Base-by-base conservation (phyloP, 176 grass and related monocot species). In the Dendrocalamus sinicus region DNA sequence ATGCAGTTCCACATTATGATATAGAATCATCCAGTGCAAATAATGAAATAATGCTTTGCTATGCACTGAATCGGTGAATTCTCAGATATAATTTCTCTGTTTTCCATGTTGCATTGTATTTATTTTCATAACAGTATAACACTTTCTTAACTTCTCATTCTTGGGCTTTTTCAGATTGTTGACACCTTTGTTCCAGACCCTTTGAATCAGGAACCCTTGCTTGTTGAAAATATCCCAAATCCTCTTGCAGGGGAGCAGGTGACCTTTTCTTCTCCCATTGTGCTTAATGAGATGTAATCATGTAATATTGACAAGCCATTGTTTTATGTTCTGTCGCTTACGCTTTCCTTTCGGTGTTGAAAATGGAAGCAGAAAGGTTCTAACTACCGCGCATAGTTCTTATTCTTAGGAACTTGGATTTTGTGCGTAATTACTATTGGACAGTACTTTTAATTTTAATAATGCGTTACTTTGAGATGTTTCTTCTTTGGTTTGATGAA, bases 201-300 rank as follows among this genome's bases (percentile, higher is more conserved):
- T 67, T 91, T 79, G 46, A 89, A 72, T 74, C 93, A 92, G 88
- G 91, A 98, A 70, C 84, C 84, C 59, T 95, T 98, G 24, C 83
- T 98, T 79, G 77, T 94, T 72, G 96, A 98, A 89, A 93, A 94
- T 88, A 82, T 85, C 47, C 90, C 90, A 74, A 90, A 98, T 72
- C 91, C 96, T 79, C 92, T 95, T 86, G 93, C 93, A 7, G 91
- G 93, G 70, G 96, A 98, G 84, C 93, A 98, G 93, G 96, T 95
- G 65, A 64, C 32, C 45, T 52, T 67, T 77, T 84, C 50, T 23
- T 23, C 24, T 68, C 20, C 12, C 59, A 59, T 80, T 28, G 13
- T 37, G 22, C 40, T 72, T 58, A 63, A 51, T 74, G 37, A 76
- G 13, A 79, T 44, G n/a, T 75, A 60, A 43, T 54, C 9, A 79